These are phyloP conservation scores for Oryza officinalis DNA, from an alignment of 176 grass and related monocot species.

Conservation along the genomic window DNA sequence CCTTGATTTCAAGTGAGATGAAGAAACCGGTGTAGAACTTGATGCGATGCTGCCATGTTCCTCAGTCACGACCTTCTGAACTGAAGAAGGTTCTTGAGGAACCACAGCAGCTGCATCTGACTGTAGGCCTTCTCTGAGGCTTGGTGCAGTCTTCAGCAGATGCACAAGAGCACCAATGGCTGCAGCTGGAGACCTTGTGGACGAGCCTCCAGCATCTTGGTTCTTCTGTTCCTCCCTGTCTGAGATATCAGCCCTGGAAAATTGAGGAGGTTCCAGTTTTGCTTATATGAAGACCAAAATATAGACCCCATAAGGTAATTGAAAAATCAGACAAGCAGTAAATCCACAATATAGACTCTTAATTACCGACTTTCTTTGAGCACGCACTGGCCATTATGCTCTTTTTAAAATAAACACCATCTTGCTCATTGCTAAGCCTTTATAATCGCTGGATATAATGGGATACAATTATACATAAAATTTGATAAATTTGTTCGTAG, in stretches of 20 bases:
- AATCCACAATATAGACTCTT: not conserved
- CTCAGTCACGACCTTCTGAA: constrained; percentile 47
- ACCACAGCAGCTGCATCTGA: not conserved
- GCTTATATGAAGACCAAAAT: not conserved
- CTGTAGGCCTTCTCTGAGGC: constrained; percentile 46
- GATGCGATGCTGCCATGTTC: constrained; percentile 35
- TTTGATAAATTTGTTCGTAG: not conserved
- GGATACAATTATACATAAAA: not conserved
- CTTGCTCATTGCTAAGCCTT: not conserved
- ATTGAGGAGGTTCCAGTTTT: not conserved
- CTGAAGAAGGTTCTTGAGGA: constrained; percentile 48
- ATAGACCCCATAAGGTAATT: constrained; percentile 1
- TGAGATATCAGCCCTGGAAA: constrained; percentile 49
- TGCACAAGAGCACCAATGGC: constrained; percentile 60
- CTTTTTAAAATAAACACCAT: constrained; percentile 1
- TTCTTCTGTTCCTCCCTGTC: constrained; percentile 34
- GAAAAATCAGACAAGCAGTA: not conserved
- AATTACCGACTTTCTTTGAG: not conserved
- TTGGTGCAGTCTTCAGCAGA: constrained; percentile 62
- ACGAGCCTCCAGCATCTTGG: constrained; percentile 26
- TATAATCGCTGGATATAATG: not conserved
- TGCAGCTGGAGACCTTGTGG: constrained; percentile 55
- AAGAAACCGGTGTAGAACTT: constrained; percentile 30
- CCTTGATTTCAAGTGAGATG: constrained; percentile 35
- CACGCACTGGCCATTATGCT: not conserved